Evolutionary conservation across 2,329 filamentous ascomycete species (phyloP), one percentile per base, ranked within the genome.

Genomic region (Neonectria magnoliae): DNA sequence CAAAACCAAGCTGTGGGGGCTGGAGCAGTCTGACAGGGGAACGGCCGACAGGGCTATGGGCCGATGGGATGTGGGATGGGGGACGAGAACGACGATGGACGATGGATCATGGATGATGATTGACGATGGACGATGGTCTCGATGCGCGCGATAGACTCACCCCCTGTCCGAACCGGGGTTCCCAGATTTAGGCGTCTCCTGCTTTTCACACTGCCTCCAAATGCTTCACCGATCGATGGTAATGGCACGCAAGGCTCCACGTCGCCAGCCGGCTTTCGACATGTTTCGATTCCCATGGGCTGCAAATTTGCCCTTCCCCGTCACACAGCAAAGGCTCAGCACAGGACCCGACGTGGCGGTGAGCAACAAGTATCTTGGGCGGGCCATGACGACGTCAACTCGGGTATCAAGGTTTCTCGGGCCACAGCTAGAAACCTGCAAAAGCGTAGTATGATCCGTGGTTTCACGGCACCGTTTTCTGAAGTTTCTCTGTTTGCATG

Each of bases 281-380:
- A 62, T 64, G 42, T 36, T 58, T 60, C 65, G 50, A 66, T 55
- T 55, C n/a, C 60, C 51, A 58, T 51, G 22, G 27, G n/a, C 48
- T 41, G 48, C 53, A 33, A 60, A 50, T 60, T 45, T 60, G 60
- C 45, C 29, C 41, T 53, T 56, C 42, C 44, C 64, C 54, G 57
- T 62, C 64, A 51, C 54, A 63, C 58, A 27, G 20, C 38, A 31
- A 61, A 29, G 20, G n/a, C 48, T 44, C 60, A 53, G 41, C 45
- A 50, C 51, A 48, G 59, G 57, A 60, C 55, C 56, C 48, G 57
- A 61, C 44, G 64, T 60, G 70, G 71, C 71, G 71, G 71, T 73
- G 71, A 73, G 62, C 29, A 33, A 52, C 29, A 33, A 52, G 38
- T 56, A 60, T 29, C 33, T 47, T 38, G 20, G 50, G 51, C 31